These are phyloP conservation scores for Phoenix roebelenii DNA, from an alignment of 176 grass and related monocot genomes.

Conservation along the genomic window DNA sequence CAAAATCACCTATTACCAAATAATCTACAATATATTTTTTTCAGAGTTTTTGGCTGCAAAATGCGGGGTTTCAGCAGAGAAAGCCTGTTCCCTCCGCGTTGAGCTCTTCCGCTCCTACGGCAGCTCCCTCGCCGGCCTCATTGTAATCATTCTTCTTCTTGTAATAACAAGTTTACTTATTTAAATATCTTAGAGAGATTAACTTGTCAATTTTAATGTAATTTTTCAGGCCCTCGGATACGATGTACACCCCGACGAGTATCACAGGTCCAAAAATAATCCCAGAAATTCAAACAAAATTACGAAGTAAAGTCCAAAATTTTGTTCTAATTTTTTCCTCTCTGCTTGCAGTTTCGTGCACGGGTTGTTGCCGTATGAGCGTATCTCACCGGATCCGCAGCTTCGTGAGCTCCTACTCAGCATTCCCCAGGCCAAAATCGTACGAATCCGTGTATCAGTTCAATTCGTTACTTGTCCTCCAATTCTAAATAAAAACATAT, in stretches of 20 bases:
- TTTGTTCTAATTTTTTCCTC: too few relatives aligned
- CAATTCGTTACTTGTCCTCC: too few relatives aligned
- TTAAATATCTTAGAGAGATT: background rate
- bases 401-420: slow-evolving; percentile 45
- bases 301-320: too few relatives aligned
- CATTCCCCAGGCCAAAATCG: slow-evolving; percentile 79
- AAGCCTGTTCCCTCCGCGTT: slow-evolving; percentile 49
- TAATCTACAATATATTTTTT: background rate
- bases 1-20: background rate
- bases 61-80: slow-evolving; percentile 39
- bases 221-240: slow-evolving; percentile 59
- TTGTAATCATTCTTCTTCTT: slow-evolving; percentile 30
- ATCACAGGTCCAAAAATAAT: slow-evolving; percentile 57
- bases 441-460: slow-evolving; percentile 11
- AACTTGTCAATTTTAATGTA: background rate
- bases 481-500: too few relatives aligned
- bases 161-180: background rate
- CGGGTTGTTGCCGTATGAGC: slow-evolving; percentile 67
- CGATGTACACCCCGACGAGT: slow-evolving; percentile 85
- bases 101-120: slow-evolving; percentile 79
- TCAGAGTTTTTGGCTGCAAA: slow-evolving; percentile 59
- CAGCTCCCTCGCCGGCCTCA: slow-evolving; percentile 83
- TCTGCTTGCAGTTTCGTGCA: slow-evolving; percentile 64
- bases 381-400: slow-evolving; percentile 47
- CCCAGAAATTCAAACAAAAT: too few relatives aligned